phyloP scores from a whole-genome alignment of 345 rosid genomes.

The Rhizophora apiculata region DNA sequence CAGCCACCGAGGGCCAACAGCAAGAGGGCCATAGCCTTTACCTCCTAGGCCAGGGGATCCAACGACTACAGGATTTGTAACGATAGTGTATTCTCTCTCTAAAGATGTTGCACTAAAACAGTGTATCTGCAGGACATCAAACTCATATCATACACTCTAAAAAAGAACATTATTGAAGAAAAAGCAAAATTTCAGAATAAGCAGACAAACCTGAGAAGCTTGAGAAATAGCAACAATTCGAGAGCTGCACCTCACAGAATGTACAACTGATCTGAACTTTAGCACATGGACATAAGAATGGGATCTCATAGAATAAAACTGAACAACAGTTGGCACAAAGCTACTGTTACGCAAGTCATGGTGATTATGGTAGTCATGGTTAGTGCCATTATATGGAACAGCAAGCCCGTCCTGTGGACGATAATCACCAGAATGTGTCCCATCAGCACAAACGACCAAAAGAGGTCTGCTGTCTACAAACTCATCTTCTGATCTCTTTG shows the following conservation, averaged over 20 bases:
- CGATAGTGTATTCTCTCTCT: slow-evolving; percentile 54
- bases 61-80: slow-evolving; percentile 55
- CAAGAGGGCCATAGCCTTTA: slow-evolving; percentile 88
- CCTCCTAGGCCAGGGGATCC: slow-evolving; percentile 53
- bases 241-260: slow-evolving; percentile 84
- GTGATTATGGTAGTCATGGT: slow-evolving; percentile 29
- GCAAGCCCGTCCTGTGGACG: slow-evolving; percentile 40
- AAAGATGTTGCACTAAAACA: slow-evolving; percentile 70
- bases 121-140: slow-evolving; percentile 61
- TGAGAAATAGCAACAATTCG: slow-evolving; percentile 83
- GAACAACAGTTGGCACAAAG: slow-evolving; percentile 50
- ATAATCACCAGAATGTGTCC: slow-evolving; percentile 38
- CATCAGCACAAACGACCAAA: slow-evolving; percentile 66
- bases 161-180: neutral
- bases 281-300: slow-evolving; percentile 66
- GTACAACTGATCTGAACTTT: slow-evolving; percentile 69
- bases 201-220: slow-evolving; percentile 63
- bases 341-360: slow-evolving; percentile 43
- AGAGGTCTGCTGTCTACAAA: slow-evolving; percentile 65
- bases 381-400: slow-evolving; percentile 34
- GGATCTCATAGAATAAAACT: slow-evolving; percentile 74
- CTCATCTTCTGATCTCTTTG: slow-evolving; percentile 41
- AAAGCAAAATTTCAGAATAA: neutral
- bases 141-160: slow-evolving; percentile 12
- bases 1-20: slow-evolving; percentile 93